These are phyloP conservation scores for Lobosporangium transversale DNA, from an alignment of 192 early-diverging fungal genomes.

Conservation along the genomic window DNA sequence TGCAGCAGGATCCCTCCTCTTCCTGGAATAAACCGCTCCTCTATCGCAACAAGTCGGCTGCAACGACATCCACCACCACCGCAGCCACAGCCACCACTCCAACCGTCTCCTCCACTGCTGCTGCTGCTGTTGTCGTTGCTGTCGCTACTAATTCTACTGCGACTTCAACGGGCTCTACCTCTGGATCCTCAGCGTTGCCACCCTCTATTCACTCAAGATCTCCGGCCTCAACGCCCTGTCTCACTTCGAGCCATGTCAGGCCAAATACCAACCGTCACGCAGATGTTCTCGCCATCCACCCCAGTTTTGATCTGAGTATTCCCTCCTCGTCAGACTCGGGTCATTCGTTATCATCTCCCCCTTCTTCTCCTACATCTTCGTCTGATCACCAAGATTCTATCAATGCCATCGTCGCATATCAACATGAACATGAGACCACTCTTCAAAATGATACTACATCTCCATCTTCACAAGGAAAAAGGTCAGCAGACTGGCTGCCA, in stretches of 20 bases:
- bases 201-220: constrained; percentile 24
- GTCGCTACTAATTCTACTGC: constrained; percentile 1
- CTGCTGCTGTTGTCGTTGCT: constrained; percentile 1
- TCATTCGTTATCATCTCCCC: neutral
- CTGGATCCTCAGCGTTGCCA: constrained; percentile 17
- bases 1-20: constrained; percentile 42
- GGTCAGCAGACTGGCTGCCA: constrained; percentile 2
- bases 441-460: neutral
- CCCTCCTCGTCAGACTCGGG: constrained; percentile 2
- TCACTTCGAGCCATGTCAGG: constrained; percentile 31
- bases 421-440: neutral
- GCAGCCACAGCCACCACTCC: constrained; percentile 6
- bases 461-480: neutral
- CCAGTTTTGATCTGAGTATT: constrained; percentile 22
- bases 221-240: constrained; percentile 26
- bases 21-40: constrained; percentile 25
- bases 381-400: constrained; percentile 7
- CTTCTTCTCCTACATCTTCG: constrained; percentile 8
- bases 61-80: constrained; percentile 15
- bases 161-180: neutral
- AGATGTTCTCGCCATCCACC: constrained; percentile 33
- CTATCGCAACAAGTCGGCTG: constrained; percentile 1
- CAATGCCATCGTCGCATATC: constrained; percentile 7
- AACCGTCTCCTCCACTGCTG: neutral
- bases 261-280: constrained; percentile 24